Evolutionary conservation across 352 stramenopile species (phyloP).

Genomic region (Globisporangium lucens): DNA sequence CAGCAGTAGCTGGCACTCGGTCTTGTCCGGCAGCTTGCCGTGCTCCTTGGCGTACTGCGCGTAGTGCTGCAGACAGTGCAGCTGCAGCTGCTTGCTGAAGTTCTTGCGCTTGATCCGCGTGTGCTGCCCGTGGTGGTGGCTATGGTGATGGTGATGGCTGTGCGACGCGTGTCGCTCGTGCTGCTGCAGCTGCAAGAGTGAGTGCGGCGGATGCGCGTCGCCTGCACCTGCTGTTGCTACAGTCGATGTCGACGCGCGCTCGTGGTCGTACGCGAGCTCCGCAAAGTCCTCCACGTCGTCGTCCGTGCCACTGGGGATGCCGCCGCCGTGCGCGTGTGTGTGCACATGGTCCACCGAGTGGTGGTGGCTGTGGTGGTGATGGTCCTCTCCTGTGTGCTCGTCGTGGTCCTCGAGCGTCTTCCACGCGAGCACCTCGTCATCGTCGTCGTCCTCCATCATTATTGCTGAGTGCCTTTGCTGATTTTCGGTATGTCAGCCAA

Average conservation of each 20-base stretch:
- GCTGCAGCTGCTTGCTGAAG: constrained; percentile 66
- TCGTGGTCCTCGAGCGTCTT: constrained; percentile 32
- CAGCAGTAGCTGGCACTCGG: constrained; percentile 46
- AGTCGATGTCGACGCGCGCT: neutral
- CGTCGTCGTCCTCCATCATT: constrained; percentile 34
- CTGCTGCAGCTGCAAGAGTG: constrained; percentile 18
- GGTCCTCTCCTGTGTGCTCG: neutral
- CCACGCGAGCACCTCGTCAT: constrained; percentile 49
- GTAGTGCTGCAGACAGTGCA: constrained; percentile 58
- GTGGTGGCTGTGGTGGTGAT: neutral
- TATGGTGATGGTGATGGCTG: neutral
- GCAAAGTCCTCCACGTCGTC: constrained; percentile 41
- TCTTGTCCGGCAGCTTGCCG: constrained; percentile 38
- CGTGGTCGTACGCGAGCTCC: constrained; percentile 19
- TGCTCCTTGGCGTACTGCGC: constrained; percentile 35
- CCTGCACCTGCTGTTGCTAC: neutral
- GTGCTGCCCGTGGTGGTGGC: neutral
- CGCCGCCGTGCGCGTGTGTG: constrained; percentile 6
- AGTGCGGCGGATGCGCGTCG: constrained; percentile 18
- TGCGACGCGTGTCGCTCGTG: neutral
- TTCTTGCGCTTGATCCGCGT: constrained; percentile 58
- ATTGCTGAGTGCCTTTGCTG: neutral
- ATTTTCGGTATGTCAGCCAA: neutral
- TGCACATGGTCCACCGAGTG: constrained; percentile 19
- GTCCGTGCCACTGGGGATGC: constrained; percentile 10